Evolutionary conservation across 768 basidiomycete genomes (phyloP), one percentile per base, ranked within the genome.

Genomic region (Mycena chlorophos): DNA sequence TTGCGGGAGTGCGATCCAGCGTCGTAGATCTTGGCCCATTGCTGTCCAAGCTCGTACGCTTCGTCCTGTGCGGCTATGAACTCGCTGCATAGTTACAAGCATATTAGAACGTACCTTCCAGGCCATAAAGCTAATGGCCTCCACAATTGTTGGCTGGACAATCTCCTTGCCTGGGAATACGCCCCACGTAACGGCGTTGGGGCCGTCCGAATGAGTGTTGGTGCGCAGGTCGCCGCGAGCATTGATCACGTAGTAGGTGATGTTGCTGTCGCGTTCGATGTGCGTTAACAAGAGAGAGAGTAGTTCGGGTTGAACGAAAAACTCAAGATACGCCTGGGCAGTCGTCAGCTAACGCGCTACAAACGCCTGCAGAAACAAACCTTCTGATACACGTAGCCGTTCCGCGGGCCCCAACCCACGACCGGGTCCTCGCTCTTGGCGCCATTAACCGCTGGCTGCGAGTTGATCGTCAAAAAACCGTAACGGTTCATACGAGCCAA

Each of bases 171-270:
- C 91, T 4, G 95, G 93, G 80, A 96, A 98, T 8, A 97, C 92
- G 60, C 95, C 95, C 95, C 95, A 98, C 1, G 95, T 98, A 17
- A 98, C 94, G n/a, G 95, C 95, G 64, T 97, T 98, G 25, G 97
- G 95, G 2, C 95, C 94, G 49, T 97, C 94, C 2, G 88, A 91
- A 64, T 93, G 90, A 16, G 86, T 94, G 77, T 98, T 99, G 47
- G 97, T 98, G 52, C 88, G 84, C 48, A 99, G 77, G 69, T 98
- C 95, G 37, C 97, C 97, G 38, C 87, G 84, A 70, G 89, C 92
- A 81, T 98, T 98, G 71, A 98, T 96, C 46, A 94, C 92, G 65
- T 98, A 96, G 78, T 98, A 99, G 2, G 94, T 98, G 66, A 96
- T 89, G 63, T 87, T 84, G 56, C 82, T 81, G 65, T 97, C 92